phyloP scores from a whole-genome alignment of 805 yeast species.

The Lipomyces sp. region DNA sequence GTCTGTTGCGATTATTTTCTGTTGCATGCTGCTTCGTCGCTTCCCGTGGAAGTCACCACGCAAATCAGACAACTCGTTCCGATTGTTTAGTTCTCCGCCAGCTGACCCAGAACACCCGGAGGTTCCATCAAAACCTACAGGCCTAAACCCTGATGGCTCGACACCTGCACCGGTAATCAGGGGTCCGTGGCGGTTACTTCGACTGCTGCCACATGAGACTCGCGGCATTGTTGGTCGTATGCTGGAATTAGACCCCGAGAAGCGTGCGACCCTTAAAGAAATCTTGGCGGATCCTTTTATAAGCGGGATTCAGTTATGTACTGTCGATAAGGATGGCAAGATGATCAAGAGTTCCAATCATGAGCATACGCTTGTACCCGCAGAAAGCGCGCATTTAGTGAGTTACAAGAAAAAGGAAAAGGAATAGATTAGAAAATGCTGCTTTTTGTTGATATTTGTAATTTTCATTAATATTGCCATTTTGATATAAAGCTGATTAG shows the following conservation, averaged over 20 bases:
- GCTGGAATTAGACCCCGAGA: constrained; percentile 63
- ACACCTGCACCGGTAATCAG: constrained; percentile 51
- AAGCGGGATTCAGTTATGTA: constrained; percentile 60
- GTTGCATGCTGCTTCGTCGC: constrained; percentile 83
- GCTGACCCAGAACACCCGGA: constrained; percentile 32
- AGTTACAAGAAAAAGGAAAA: constrained; percentile 42
- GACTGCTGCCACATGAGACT: constrained; percentile 70
- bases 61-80: constrained; percentile 71
- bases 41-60: constrained; percentile 98
- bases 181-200: constrained; percentile 76
- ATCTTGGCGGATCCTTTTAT: constrained; percentile 65
- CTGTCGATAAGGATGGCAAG: constrained; percentile 40
- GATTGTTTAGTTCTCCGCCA: constrained; percentile 59
- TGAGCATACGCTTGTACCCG: constrained; percentile 47
- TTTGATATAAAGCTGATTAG: background rate
- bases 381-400: constrained; percentile 46
- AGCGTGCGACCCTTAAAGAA: constrained; percentile 63
- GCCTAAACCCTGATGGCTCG: constrained; percentile 37
- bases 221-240: constrained; percentile 65
- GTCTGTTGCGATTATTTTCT: constrained; percentile 90
- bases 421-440: constrained; percentile 14
- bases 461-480: background rate
- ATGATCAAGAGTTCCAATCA: constrained; percentile 41
- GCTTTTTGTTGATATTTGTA: background rate
- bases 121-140: constrained; percentile 38